Evolutionary conservation across 2,329 filamentous ascomycete species (phyloP).

Genomic region (Xylaria sp.): DNA sequence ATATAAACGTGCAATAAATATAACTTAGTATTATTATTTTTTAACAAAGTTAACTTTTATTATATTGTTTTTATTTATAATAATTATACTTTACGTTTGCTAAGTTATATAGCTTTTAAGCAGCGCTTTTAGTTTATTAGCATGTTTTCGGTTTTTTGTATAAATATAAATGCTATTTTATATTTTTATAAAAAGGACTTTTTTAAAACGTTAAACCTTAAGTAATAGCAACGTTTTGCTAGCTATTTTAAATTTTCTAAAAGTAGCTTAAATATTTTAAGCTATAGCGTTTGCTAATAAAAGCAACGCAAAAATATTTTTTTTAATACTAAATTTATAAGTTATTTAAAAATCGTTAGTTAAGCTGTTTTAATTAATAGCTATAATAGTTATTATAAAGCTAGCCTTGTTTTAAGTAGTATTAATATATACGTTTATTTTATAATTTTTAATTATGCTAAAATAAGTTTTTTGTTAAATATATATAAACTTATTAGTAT

Average conservation of each 20-base stretch:
- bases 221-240: not conserved
- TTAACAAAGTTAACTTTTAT: not conserved
- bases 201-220: not conserved
- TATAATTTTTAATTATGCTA: not conserved
- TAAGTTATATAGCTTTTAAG: not conserved
- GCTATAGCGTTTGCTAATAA: not conserved
- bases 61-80: constrained; percentile 2
- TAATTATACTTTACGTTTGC: not conserved
- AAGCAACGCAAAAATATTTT: not conserved
- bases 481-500: not conserved
- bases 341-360: not conserved
- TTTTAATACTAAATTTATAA: not conserved
- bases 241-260: not conserved
- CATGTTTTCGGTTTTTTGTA: not conserved
- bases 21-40: too few relatives aligned
- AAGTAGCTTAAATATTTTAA: not conserved
- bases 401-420: not conserved
- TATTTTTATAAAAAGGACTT: not conserved
- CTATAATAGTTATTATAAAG: not conserved
- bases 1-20: too few relatives aligned
- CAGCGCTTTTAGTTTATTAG: not conserved
- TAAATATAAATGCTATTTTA: not conserved
- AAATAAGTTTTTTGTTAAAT: not conserved
- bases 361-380: not conserved
- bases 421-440: not conserved